Conservation (phyloP, 768 basidiomycete genomes). For the Pleurotus eryngii region DNA sequence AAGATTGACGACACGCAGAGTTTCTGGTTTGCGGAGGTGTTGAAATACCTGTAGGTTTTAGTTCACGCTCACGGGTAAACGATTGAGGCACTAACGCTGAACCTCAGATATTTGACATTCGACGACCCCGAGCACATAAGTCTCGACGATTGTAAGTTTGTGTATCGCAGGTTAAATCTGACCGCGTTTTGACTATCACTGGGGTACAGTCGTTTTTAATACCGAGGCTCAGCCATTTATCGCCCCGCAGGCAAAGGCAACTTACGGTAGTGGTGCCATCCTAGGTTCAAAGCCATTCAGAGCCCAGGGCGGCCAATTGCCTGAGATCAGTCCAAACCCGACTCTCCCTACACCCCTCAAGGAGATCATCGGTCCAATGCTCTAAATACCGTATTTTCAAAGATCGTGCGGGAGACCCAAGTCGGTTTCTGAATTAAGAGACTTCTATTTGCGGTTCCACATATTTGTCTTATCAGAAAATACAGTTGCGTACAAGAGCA, state of each 20-base stretch:
- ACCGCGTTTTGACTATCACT: background rate
- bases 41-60: constrained; percentile 63
- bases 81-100: background rate
- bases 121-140: constrained; percentile 66
- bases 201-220: constrained; percentile 54
- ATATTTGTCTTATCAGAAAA: too few relatives aligned
- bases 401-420: too few relatives aligned
- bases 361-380: constrained; percentile 3
- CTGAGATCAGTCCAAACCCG: constrained; percentile 25
- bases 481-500: too few relatives aligned
- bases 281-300: constrained; percentile 17
- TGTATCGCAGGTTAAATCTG: background rate
- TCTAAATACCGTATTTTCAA: background rate
- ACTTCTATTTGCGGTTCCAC: too few relatives aligned
- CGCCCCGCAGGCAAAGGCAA: constrained; percentile 42
- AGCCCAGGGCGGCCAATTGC: constrained; percentile 20
- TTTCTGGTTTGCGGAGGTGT: constrained; percentile 71
- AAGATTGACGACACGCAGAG: constrained; percentile 65
- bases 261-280: constrained; percentile 28
- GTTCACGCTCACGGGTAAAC: background rate
- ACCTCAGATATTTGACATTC: constrained; percentile 63
- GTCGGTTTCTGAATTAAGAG: too few relatives aligned
- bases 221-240: constrained; percentile 71
- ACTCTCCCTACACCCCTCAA: constrained; percentile 12
- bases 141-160: constrained; percentile 56